Conservation (phyloP, 805 yeast genomes). For the Wickerhamiella brachini region DNA sequence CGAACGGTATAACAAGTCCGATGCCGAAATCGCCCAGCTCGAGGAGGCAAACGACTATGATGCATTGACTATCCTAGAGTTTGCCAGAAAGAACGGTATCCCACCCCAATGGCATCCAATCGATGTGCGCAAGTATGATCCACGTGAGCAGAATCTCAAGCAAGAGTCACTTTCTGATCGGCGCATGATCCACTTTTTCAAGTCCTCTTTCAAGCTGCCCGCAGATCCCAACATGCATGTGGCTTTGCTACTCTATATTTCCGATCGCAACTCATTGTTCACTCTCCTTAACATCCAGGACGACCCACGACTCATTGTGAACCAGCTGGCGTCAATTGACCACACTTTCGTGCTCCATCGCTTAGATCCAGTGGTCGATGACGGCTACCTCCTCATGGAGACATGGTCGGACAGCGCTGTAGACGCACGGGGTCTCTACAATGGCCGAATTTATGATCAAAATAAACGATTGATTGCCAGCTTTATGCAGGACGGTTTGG, state of each 20-base stretch:
- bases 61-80: background rate
- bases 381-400: constrained; percentile 20
- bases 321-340: constrained; percentile 20
- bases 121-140: constrained; percentile 20
- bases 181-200: constrained; percentile 19
- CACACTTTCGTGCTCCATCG: constrained; percentile 22
- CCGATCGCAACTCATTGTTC: constrained; percentile 24
- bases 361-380: constrained; percentile 12
- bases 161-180: constrained; percentile 10
- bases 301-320: constrained; percentile 8
- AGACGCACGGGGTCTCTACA: constrained; percentile 21
- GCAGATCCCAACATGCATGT: constrained; percentile 17
- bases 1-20: constrained; percentile 3
- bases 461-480: constrained; percentile 17
- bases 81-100: background rate
- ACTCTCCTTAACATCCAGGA: constrained; percentile 20
- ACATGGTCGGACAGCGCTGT: constrained; percentile 20
- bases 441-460: constrained; percentile 20
- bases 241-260: constrained; percentile 22
- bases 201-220: constrained; percentile 13
- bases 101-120: constrained; percentile 18
- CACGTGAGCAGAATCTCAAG: constrained; percentile 10
- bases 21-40: constrained; percentile 8
- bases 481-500: constrained; percentile 22
- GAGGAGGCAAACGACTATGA: constrained; percentile 21